A percentile compares a stretch with the other conserved stretches of the same genome.
Conservation (phyloP, 2,329 filamentous ascomycete species). For the Trichoderma sp. region DNA sequence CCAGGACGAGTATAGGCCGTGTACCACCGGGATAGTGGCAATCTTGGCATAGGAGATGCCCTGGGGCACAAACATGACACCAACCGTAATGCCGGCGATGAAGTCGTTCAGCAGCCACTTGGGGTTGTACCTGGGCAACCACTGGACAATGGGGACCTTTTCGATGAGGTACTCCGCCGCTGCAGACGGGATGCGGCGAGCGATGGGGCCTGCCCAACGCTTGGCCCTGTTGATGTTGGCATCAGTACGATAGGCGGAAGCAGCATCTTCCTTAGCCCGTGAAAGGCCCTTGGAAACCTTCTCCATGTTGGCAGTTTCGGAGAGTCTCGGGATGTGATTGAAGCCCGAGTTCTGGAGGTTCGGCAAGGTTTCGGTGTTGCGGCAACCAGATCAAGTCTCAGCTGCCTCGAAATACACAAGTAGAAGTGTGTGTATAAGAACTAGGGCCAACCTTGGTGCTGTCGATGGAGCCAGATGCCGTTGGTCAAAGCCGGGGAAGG, state of each 20-base stretch:
- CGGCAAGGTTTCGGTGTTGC: conserved; percentile 24
- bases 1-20: conserved; percentile 63
- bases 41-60: conserved; percentile 65
- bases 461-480: conserved; percentile 7
- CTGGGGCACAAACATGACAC: conserved; percentile 63
- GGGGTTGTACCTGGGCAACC: conserved; percentile 63
- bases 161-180: conserved; percentile 59
- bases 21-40: conserved; percentile 62
- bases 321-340: conserved; percentile 12
- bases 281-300: conserved; percentile 24
- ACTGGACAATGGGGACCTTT: conserved; percentile 64
- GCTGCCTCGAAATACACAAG: neutral
- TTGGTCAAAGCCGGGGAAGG: neutral
- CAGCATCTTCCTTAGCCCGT: conserved; percentile 31
- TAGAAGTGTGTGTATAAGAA: conserved; percentile 1
- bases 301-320: conserved; percentile 30
- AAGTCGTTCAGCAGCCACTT: conserved; percentile 64
- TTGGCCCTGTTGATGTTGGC: conserved; percentile 36
- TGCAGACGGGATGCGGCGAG: conserved; percentile 51
- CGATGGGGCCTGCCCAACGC: conserved; percentile 34
- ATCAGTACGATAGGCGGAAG: conserved; percentile 34
- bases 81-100: conserved; percentile 63
- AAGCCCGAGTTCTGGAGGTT: conserved; percentile 16
- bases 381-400: conserved; percentile 21
- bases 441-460: conserved; percentile 7